A percentile compares a stretch with the other conserved stretches of the same genome.
Conservation (phyloP, 2,329 filamentous ascomycete species). For the Beauveria varroae region DNA sequence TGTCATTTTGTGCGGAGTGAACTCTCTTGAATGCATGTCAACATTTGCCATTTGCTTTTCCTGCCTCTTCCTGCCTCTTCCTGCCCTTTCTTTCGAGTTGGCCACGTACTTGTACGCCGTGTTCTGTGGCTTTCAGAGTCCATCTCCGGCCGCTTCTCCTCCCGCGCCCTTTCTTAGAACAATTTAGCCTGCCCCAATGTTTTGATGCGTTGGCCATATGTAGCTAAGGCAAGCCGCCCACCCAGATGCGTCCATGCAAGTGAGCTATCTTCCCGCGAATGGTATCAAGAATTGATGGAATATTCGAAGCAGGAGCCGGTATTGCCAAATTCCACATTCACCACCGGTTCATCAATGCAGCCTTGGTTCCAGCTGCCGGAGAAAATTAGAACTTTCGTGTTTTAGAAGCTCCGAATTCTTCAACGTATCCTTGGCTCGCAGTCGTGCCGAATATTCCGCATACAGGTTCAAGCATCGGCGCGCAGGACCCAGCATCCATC, state of each 20-base stretch:
- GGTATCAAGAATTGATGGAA: not conserved
- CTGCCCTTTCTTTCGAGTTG: not conserved
- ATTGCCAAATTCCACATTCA: not conserved
- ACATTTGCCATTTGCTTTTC: not conserved
- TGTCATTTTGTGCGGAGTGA: not conserved
- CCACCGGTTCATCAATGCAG: not conserved
- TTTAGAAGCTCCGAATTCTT: not conserved
- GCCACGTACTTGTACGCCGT: not conserved
- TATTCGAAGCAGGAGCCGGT: not conserved
- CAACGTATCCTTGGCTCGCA: not conserved
- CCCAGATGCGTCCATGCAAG: slow-evolving; percentile 9
- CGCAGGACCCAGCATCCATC: not conserved
- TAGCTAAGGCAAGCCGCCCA: slow-evolving; percentile 12
- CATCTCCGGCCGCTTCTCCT: not conserved
- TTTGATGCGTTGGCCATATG: slow-evolving; percentile 12
- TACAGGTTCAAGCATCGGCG: not conserved
- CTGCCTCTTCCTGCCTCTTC: not conserved
- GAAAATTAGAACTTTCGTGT: not conserved
- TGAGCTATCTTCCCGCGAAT: slow-evolving; percentile 4
- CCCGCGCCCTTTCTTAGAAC: not conserved
- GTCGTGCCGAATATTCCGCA: not conserved
- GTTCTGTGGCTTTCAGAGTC: not conserved
- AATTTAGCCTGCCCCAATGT: slow-evolving; percentile 9
- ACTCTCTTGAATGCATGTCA: not conserved
- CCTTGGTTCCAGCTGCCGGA: not conserved